Base-by-base conservation (phyloP, 176 grass and related monocot genomes). In the Leersia perrieri region DNA sequence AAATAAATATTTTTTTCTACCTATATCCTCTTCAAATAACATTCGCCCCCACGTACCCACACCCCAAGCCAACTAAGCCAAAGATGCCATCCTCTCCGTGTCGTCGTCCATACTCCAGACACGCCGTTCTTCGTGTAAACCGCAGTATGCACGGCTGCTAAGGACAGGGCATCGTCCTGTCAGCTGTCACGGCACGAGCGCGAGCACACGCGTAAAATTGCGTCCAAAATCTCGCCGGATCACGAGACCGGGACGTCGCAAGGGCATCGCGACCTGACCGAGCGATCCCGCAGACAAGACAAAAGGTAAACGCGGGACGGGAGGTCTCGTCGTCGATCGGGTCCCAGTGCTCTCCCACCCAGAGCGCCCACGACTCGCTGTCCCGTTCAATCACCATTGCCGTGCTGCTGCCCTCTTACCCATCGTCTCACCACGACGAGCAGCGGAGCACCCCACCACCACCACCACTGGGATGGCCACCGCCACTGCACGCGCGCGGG, bases 371-470 rank as follows among this genome's bases (percentile, higher is more conserved):
- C 63, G 65, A 77, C 36, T 31, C 23, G n/a, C 32, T 62, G 81
- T 70, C 87, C 82, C 40, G 77, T 72, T 81, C 39, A 67, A 82
- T 82, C 82, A 77, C 66, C 63, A 63, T 18, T 18, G 76, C 31
- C 81, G 39, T 80, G 68, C 55, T 35, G 69, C 76, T 41, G 22
- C 49, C 3, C 20, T 20, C 29, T 32, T 8, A 27, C 20, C 55
- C 12, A 7, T 31, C 45, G 0, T 49, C 14, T 11, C 20, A 7
- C 27, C 68, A 26, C 53, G 35, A 60, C 49, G 65, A 20, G 20
- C 7, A 23, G 51, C 22, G 7, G 22, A n/a, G 51, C 7, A 8
- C 20, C 20, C 22, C 10, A 49, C 15, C 41, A 44, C 47, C 15
- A 1, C 15, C 49, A 53, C 49, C 49, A 53, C 49, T 53, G 49